Conservation (phyloP, 495 filamentous ascomycete species). For the Aspergillus sclerotiicarbonarius region DNA sequence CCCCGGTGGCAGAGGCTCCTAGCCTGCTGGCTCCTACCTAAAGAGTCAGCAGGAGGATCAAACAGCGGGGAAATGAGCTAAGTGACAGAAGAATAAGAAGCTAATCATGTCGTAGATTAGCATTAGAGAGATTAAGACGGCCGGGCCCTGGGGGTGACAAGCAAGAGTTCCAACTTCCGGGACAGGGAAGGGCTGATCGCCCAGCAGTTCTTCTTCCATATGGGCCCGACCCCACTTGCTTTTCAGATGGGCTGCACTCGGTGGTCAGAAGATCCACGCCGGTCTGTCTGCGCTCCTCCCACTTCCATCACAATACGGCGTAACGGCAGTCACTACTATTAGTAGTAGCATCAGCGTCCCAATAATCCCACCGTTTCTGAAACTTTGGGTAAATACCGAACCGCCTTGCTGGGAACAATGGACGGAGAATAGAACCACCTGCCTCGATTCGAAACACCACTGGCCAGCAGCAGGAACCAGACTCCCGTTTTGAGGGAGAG, state of each 20-base stretch:
- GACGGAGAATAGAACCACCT: slow-evolving; percentile 1
- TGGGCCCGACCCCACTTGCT: slow-evolving; percentile 12
- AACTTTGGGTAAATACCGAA: neutral
- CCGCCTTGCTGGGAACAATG: neutral
- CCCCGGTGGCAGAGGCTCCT: neutral
- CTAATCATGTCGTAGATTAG: neutral
- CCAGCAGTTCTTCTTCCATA: slow-evolving; percentile 19
- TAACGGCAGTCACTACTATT: neutral
- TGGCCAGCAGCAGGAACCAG: neutral
- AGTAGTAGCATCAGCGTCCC: neutral
- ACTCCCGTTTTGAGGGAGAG: neutral
- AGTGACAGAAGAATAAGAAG: slow-evolving; percentile 6
- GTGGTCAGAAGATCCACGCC: slow-evolving; percentile 15
- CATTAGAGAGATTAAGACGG: too few species aligned
- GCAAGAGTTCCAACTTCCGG: slow-evolving; percentile 13
- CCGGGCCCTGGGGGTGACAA: slow-evolving; percentile 12
- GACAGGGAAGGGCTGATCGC: slow-evolving; percentile 23
- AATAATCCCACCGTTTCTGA: neutral
- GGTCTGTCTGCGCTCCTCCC: neutral
- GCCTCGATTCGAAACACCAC: neutral
- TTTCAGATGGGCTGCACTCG: slow-evolving; percentile 11
- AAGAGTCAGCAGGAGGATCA: neutral
- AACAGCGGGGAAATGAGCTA: neutral
- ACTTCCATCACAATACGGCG: slow-evolving; percentile 14
- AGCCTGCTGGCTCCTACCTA: neutral